A percentile compares a stretch with the other conserved stretches of the same genome.
phyloP scores from a whole-genome alignment of 805 yeast species.

The Hanseniaspora nectarophila region DNA sequence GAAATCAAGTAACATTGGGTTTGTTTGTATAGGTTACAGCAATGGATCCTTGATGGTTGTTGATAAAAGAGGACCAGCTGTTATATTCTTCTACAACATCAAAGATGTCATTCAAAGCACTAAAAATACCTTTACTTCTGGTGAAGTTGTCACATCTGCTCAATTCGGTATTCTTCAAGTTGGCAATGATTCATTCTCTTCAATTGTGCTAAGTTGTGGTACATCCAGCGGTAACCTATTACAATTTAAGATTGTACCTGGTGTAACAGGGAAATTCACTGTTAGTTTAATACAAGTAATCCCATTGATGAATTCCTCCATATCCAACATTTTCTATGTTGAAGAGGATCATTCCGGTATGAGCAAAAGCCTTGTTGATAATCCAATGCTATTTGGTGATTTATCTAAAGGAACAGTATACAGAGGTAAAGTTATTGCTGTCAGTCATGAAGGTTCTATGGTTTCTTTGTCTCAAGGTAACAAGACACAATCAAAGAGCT shows the following conservation, averaged over 20 bases:
- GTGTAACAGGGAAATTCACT: slow-evolving; percentile 46
- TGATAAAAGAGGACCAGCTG: slow-evolving; percentile 71
- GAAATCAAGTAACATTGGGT: slow-evolving; percentile 64
- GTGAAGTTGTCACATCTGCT: slow-evolving; percentile 38
- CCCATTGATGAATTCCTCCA: slow-evolving; percentile 37
- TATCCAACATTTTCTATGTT: slow-evolving; percentile 47
- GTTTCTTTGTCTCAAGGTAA: slow-evolving; percentile 33
- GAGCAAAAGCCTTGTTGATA: neutral
- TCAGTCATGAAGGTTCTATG: slow-evolving; percentile 34
- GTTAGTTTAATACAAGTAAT: slow-evolving; percentile 41
- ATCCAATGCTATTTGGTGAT: slow-evolving; percentile 5
- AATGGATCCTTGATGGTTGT: slow-evolving; percentile 64
- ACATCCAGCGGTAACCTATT: slow-evolving; percentile 62
- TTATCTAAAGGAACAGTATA: slow-evolving; percentile 6
- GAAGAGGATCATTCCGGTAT: slow-evolving; percentile 29
- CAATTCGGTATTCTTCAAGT: slow-evolving; percentile 64
- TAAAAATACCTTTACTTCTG: slow-evolving; percentile 18
- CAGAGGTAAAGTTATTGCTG: slow-evolving; percentile 2
- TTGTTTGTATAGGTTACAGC: slow-evolving; percentile 67
- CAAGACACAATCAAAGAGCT: slow-evolving; percentile 45
- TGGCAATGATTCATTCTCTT: slow-evolving; percentile 56
- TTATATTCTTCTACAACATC: slow-evolving; percentile 37
- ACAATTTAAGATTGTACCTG: slow-evolving; percentile 55
- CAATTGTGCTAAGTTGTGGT: slow-evolving; percentile 65
- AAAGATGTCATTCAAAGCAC: slow-evolving; percentile 21